Percentiles rank a stretch among this genome's conserved stretches.
Evolutionary conservation across 306 rosid species (phyloP).

Genomic region (Pyrus pyrifolia): DNA sequence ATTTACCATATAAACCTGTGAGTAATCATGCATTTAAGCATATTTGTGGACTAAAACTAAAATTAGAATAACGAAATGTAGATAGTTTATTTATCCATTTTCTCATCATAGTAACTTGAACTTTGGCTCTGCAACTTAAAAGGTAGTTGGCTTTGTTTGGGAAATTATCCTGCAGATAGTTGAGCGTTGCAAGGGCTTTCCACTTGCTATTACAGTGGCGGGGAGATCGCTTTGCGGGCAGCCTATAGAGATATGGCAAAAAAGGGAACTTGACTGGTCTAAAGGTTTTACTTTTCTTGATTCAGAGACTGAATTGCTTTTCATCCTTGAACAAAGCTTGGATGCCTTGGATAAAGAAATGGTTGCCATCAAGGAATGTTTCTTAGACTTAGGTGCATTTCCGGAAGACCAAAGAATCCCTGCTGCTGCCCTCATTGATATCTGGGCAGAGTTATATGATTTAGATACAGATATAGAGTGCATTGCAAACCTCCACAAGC

Average conservation of each 20-base stretch:
- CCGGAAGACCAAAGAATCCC: slow-evolving; percentile 51
- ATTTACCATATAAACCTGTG: background rate
- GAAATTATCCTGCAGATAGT: slow-evolving; percentile 39
- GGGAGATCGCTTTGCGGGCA: slow-evolving; percentile 33
- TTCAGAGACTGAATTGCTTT: background rate
- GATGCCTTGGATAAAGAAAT: slow-evolving; percentile 21
- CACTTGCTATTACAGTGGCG: slow-evolving; percentile 45
- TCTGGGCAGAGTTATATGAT: slow-evolving; percentile 42
- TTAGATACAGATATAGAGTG: slow-evolving; percentile 28
- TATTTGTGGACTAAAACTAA: too few species aligned
- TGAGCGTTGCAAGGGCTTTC: slow-evolving; percentile 35
- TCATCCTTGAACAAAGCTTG: slow-evolving; percentile 31
- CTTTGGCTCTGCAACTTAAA: too few species aligned
- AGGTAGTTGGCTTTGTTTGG: background rate
- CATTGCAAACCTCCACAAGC: background rate
- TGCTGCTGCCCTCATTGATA: slow-evolving; percentile 50
- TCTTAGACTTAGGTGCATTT: slow-evolving; percentile 18
- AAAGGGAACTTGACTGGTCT: slow-evolving; percentile 11
- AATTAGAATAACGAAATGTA: too few species aligned
- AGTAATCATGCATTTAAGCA: background rate
- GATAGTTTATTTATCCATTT: background rate
- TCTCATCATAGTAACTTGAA: background rate
- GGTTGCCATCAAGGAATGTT: slow-evolving; percentile 34
- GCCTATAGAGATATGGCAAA: slow-evolving; percentile 18
- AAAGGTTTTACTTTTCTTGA: slow-evolving; percentile 22